A percentile compares a stretch with the other conserved stretches of the same genome.
These are phyloP conservation scores for Epichloe typhina DNA, from an alignment of 2,329 filamentous ascomycete species.

Conservation along the genomic window DNA sequence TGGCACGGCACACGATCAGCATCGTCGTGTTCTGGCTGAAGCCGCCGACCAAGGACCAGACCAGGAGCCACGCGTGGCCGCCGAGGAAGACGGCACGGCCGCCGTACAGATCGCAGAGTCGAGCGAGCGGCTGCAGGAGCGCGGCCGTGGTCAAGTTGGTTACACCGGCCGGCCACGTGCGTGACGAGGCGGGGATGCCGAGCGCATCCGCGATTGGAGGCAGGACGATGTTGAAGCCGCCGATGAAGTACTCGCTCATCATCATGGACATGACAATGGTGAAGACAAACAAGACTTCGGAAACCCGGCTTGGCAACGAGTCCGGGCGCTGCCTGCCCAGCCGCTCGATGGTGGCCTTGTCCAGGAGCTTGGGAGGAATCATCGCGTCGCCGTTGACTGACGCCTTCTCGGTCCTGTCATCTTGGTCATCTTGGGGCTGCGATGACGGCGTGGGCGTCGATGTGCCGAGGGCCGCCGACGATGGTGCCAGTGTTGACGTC, in stretches of 20 bases:
- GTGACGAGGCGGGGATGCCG: slow-evolving; percentile 45
- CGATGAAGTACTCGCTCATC: slow-evolving; percentile 60
- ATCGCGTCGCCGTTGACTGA: neutral
- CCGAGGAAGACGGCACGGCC: slow-evolving; percentile 45
- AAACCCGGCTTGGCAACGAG: slow-evolving; percentile 35
- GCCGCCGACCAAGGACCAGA: slow-evolving; percentile 58
- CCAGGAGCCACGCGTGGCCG: slow-evolving; percentile 49
- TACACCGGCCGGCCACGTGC: slow-evolving; percentile 52
- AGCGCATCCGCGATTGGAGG: slow-evolving; percentile 51
- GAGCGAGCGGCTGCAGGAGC: slow-evolving; percentile 50
- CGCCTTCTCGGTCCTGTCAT: neutral
- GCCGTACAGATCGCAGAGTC: slow-evolving; percentile 49
- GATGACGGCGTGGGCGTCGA: neutral
- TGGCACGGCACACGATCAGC: slow-evolving; percentile 59
- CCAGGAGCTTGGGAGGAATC: slow-evolving; percentile 2
- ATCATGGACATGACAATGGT: slow-evolving; percentile 51
- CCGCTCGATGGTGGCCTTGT: slow-evolving; percentile 35
- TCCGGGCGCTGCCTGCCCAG: slow-evolving; percentile 50
- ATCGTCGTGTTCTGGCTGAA: slow-evolving; percentile 56
- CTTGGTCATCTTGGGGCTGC: neutral
- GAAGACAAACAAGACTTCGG: slow-evolving; percentile 51
- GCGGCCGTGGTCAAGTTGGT: slow-evolving; percentile 44
- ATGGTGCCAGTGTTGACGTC: neutral
- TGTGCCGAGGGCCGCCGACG: neutral
- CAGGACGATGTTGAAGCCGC: slow-evolving; percentile 62